These are phyloP conservation scores for Cadophora luteo-olivacea DNA, from an alignment of 2,329 filamentous ascomycete genomes.

Conservation along the genomic window DNA sequence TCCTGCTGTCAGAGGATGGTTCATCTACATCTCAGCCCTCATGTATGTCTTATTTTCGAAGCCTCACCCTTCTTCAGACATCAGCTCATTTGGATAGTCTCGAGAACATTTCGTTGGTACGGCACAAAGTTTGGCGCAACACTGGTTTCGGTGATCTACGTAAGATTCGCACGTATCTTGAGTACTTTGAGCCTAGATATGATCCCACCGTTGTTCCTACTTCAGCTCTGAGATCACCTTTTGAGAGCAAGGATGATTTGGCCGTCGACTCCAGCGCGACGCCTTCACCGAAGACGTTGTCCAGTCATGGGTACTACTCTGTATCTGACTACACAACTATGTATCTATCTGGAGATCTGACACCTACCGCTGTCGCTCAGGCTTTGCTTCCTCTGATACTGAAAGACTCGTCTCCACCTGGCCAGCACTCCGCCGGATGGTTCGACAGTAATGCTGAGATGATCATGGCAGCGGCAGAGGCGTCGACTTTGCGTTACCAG, in stretches of 20 bases:
- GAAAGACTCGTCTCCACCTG: conserved; percentile 58
- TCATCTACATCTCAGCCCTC: conserved; percentile 25
- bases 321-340: conserved; percentile 79
- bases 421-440: conserved; percentile 75
- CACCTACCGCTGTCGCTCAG: conserved; percentile 74
- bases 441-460: conserved; percentile 67
- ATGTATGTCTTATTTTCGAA: conserved; percentile 23
- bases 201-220: conserved; percentile 34
- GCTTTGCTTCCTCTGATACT: conserved; percentile 73
- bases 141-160: conserved; percentile 31
- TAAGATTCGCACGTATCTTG: conserved; percentile 29
- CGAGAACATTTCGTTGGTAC: conserved; percentile 29
- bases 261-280: background rate
- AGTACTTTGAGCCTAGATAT: conserved; percentile 32
- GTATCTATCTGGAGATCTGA: conserved; percentile 72
- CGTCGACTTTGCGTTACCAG: conserved; percentile 74
- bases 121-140: conserved; percentile 32
- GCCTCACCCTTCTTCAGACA: background rate
- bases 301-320: conserved; percentile 62
- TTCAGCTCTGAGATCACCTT: conserved; percentile 10
- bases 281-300: background rate
- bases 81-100: conserved; percentile 29
- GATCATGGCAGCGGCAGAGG: conserved; percentile 70
- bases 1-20: conserved; percentile 30
- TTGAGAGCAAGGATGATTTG: conserved; percentile 22